Base-by-base conservation (phyloP, 106 monocot genomes). In the Dendrobium chrysotoxum region DNA sequence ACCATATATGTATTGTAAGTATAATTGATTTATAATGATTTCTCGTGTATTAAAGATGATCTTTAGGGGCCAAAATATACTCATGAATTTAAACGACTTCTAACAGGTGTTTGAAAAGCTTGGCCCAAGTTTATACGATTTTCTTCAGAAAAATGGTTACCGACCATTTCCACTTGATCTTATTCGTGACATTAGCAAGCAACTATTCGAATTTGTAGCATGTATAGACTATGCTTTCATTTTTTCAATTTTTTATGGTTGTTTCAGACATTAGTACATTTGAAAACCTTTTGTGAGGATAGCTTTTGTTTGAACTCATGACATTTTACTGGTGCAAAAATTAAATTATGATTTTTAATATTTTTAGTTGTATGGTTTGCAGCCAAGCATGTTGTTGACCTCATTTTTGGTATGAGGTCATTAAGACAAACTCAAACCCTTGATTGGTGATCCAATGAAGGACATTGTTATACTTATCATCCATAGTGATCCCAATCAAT, bases 1-100 rank as follows among this genome's bases (percentile, higher is more conserved):
- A 95, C 89, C 95, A 94, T 97, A 89, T 97, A 79, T 94, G 97
- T 95, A 98, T 98, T 89, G 97, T 94, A 98, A 98, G 97, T 98
- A 92, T 83, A 84, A 78, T 88, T 47, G 53, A 76, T 88, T 90
- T 92, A 68, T 79, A 71, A 82, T 83, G 58, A 77, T 92, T 88
- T 84, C 79, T 81, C 81, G 64, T 72, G 16, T 72, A 80, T 85
- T 26, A 61, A 64, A 78, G 57, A 72, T 82, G 75, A 57, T 26
- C 40, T 47, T 80, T 28, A 54, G 83, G 87, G 85, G 86, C 85
- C 35, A 70, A 31, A 70, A 80, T 57, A 78, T 86, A 79, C 77
- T 85, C 17, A 67, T 89, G 85, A 78, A 90, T 86, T 70, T 86
- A 93, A 86, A 91, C 91, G 87, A 81, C 85, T 85, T 84, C 64